These are phyloP conservation scores for Phytophthora cajani DNA, from an alignment of 352 stramenopile genomes.

Conservation along the genomic window DNA sequence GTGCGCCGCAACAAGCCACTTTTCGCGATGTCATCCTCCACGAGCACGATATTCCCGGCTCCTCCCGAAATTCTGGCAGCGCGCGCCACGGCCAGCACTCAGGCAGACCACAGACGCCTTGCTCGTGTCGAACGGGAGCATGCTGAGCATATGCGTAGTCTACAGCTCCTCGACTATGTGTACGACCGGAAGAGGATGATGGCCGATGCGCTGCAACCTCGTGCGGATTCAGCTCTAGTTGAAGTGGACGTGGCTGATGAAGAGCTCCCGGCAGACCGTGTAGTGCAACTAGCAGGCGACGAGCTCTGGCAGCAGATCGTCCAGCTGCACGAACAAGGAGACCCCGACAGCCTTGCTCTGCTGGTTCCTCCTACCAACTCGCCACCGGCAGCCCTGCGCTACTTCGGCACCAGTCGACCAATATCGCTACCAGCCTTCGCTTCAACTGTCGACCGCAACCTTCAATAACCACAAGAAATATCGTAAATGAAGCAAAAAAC, in stretches of 20 bases:
- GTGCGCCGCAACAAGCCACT: constrained; percentile 54
- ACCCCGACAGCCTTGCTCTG: constrained; percentile 40
- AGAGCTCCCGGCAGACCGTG: constrained; percentile 37
- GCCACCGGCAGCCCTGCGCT: constrained; percentile 66
- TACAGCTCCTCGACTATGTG: constrained; percentile 77
- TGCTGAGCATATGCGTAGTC: constrained; percentile 68
- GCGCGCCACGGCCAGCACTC: constrained; percentile 60
- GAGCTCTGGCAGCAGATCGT: constrained; percentile 62
- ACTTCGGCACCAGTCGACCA: constrained; percentile 55
- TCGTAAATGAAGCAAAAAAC: constrained; percentile 27
- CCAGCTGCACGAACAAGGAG: constrained; percentile 43
- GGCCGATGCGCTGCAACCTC: constrained; percentile 51
- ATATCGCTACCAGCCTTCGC: constrained; percentile 60
- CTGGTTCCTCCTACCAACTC: constrained; percentile 70
- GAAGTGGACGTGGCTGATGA: constrained; percentile 46
- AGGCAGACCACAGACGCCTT: constrained; percentile 47
- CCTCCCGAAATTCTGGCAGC: constrained; percentile 73
- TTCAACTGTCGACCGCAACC: constrained; percentile 46
- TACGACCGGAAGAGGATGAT: constrained; percentile 69
- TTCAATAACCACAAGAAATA: constrained; percentile 24
- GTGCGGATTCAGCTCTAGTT: constrained; percentile 60
- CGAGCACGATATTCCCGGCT: constrained; percentile 71
- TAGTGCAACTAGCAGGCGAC: constrained; percentile 43
- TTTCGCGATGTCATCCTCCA: constrained; percentile 70
- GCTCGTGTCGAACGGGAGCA: constrained; percentile 63